Base-by-base conservation (phyloP, 495 filamentous ascomycete species). In the Talaromyces proteolyticus region DNA sequence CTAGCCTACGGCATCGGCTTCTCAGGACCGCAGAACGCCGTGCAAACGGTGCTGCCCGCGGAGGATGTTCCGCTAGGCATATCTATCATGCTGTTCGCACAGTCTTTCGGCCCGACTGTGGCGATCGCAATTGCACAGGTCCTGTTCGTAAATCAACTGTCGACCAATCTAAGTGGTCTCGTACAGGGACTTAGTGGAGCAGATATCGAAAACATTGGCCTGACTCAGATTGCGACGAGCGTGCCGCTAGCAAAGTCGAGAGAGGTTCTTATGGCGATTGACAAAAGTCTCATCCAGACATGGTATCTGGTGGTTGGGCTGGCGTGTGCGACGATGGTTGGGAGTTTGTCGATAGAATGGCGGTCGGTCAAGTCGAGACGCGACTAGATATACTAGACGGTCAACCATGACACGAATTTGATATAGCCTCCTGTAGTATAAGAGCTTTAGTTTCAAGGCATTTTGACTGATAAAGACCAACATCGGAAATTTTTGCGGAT, bases 1-100 rank as follows among this genome's bases (percentile, higher is more conserved):
- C 74, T 82, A 39, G 85, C 83, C 3, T 62, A 83, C 17, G 84
- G 84, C 0, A 68, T 79, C 23, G 82, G 84, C 36, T 78, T 84
- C 73, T 81, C 85, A 57, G 74, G 78, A n/a, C 64, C 76, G 0
- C 67, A 71, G 42, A 73, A 85, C 39, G 77, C 76, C 6, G 76
- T 76, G n/a, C 82, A 86, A 53, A 76, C 79, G 0, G 69, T 76
- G 2, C 68, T 86, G 12, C 62, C 72, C 3, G 58, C 55, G 17
- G 61, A 66, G 22, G 81, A 85, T 50, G 64, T 82, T 21, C 65
- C 73, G 25, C 72, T 74, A 2, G 81, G 81, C 11, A 74, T 77
- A 20, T 68, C 79, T 16, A 65, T 82, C 52, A 77, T 82, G 63
- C 75, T 84, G 42, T 84, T 85, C 57, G 67, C 72, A 2, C 82